Conservation (phyloP, 2,329 filamentous ascomycete species). For the Xylariaceae sp. region DNA sequence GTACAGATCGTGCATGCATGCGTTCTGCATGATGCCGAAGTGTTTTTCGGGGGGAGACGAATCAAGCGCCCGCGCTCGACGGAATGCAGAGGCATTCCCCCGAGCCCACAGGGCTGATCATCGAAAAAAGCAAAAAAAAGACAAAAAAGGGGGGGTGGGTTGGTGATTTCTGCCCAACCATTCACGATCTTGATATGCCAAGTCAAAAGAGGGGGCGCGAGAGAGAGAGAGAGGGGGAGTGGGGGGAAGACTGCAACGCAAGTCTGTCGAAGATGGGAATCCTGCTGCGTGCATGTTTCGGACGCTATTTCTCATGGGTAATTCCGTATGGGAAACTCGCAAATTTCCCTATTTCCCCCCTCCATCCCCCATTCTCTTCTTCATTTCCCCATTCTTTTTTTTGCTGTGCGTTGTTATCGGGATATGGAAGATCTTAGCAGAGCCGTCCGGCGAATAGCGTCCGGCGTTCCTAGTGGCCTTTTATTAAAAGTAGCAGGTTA, state of each 20-base stretch:
- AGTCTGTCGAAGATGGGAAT: neutral
- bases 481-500: no score
- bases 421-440: neutral
- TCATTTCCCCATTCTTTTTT: no score
- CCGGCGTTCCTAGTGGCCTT: no score
- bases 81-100: neutral
- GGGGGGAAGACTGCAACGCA: neutral
- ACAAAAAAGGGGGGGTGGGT: neutral
- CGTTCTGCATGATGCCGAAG: neutral
- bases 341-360: neutral
- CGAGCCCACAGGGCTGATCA: constrained; percentile 16
- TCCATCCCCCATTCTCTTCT: neutral
- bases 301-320: neutral
- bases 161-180: neutral
- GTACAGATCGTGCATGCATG: constrained; percentile 11
- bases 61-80: constrained; percentile 1
- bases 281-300: neutral
- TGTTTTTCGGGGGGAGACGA: neutral
- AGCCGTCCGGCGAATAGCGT: neutral
- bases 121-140: constrained; percentile 5
- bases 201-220: neutral
- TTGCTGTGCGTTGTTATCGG: neutral
- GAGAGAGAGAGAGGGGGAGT: neutral
- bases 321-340: constrained; percentile 5
- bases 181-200: neutral